These are phyloP conservation scores for Sarcocystis neurona DNA, from an alignment of 169 alveolate species.

Conservation along the genomic window DNA sequence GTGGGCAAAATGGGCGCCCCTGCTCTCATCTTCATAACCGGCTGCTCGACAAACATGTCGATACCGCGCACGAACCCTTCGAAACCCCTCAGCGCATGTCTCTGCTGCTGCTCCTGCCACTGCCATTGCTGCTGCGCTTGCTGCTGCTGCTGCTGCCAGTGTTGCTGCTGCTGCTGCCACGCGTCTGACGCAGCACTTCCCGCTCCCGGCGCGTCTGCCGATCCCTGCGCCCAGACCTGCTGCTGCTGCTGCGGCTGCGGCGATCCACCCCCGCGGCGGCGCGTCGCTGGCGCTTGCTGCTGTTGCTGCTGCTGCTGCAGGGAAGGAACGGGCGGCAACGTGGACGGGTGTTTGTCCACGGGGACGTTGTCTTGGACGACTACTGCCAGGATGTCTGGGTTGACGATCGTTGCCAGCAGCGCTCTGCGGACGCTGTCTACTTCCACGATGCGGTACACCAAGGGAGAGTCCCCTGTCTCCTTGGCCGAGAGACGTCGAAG, in stretches of 20 bases:
- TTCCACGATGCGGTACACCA: slow-evolving; percentile 70
- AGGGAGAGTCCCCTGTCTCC: slow-evolving; percentile 16
- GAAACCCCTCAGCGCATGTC: slow-evolving; percentile 10
- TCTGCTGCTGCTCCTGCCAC: slow-evolving; percentile 50
- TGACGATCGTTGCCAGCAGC: slow-evolving; percentile 69
- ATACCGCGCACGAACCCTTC: slow-evolving; percentile 72
- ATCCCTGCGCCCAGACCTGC: too few species aligned
- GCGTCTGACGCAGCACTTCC: slow-evolving; percentile 3
- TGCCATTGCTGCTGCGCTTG: background rate
- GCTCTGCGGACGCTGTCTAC: slow-evolving; percentile 71
- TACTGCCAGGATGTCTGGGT: slow-evolving; percentile 72
- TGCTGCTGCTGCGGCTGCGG: too few species aligned
- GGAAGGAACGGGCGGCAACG: background rate
- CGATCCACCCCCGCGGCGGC: background rate
- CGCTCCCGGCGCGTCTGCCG: slow-evolving; percentile 4
- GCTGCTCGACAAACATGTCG: slow-evolving; percentile 69
- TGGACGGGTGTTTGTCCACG: slow-evolving; percentile 48
- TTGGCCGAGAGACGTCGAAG: slow-evolving; percentile 24
- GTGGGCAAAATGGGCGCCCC: slow-evolving; percentile 65
- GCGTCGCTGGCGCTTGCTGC: too few species aligned
- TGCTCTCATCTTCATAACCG: slow-evolving; percentile 66
- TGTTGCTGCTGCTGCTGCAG: background rate
- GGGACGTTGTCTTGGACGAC: slow-evolving; percentile 72
- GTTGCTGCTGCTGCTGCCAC: background rate
- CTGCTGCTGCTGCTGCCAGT: background rate